These are phyloP conservation scores for Hypoxylon crocopeplum DNA, from an alignment of 495 filamentous ascomycete genomes.

Conservation along the genomic window DNA sequence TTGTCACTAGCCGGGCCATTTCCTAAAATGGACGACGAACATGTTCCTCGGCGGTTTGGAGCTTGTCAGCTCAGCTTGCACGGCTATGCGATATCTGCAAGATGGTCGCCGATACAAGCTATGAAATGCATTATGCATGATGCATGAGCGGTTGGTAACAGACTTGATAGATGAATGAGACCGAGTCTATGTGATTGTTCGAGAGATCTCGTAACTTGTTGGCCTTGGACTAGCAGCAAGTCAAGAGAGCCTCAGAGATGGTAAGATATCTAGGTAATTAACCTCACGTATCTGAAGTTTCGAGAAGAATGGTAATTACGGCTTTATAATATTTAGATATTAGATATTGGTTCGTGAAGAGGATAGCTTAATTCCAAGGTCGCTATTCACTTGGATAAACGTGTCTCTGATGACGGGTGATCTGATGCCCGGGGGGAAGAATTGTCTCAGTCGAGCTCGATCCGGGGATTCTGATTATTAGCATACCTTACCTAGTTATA, in stretches of 20 bases:
- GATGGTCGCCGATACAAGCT: too few relatives aligned
- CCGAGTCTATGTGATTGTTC: too few relatives aligned
- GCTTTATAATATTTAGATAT: conserved; percentile 10
- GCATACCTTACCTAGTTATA: background rate
- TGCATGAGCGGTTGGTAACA: background rate
- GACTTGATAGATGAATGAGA: background rate
- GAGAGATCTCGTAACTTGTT: too few relatives aligned
- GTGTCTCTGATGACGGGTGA: conserved; percentile 31
- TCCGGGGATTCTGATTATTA: conserved; percentile 17
- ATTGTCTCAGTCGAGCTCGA: conserved; percentile 30
- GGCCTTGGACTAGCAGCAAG: too few relatives aligned
- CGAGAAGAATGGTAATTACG: conserved; percentile 22
- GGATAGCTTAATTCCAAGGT: conserved; percentile 23
- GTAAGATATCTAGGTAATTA: too few relatives aligned
- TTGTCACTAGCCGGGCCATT: conserved; percentile 23
- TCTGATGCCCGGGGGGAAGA: conserved; percentile 10
- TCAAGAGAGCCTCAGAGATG: too few relatives aligned
- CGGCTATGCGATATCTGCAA: too few relatives aligned
- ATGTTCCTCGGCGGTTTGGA: conserved; percentile 21
- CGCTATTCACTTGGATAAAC: conserved; percentile 26
- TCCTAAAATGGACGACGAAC: conserved; percentile 26
- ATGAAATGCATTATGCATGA: conserved; percentile 14
- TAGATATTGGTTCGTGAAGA: background rate
- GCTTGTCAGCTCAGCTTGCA: too few relatives aligned
- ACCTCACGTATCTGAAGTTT: background rate